Evolutionary conservation across 495 filamentous ascomycete genomes (phyloP), one percentile per base, ranked within the genome.

Genomic region (Aspergillus kassunensis): DNA sequence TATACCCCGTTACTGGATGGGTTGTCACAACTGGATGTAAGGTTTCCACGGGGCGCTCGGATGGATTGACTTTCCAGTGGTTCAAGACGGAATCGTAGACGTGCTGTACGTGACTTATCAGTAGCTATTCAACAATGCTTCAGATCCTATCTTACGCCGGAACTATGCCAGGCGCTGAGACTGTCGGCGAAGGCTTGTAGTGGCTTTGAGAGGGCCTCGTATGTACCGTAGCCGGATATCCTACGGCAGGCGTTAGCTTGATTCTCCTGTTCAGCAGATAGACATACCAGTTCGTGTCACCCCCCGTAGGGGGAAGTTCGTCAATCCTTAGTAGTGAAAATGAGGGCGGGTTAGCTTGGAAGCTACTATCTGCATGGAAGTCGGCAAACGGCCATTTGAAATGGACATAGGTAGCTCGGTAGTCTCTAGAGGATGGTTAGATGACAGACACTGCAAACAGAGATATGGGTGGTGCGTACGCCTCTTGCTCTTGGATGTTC

Each of bases 1-100:
- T 90, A 77, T 84, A 84, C 31, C 86, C 86, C 1, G 87, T 90
- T 15, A 83, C 86, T 0, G 86, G 87, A 58, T 91, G 79, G 13
- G 84, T 80, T 11, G 35, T 50, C 15, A 50, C 40, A 10, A 50
- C 18, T 11, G 47, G 47, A 15, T 37, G 34, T 6, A 37, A 15
- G n/a, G 34, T 37, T 16, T 37, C 34, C 13, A 37, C n/a, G 5
- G 34, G 34, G 12, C 34, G 34, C 34, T 37, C 34, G 34, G 13
- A n/a, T 1, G n/a, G 34, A 6, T 37, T 37, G 34, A 16, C 34
- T n/a, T 37, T 37, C 34, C 34, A 37, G 34, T 37, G 34, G 34
- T 37, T 37, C 3, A 37, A 15, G 34, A 37, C 34, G 5, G 34
- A 37, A 6, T 37, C 34, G 34, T 37, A 37, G 9, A 37, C 34